These are phyloP conservation scores for Microsporum canis DNA, from an alignment of 2,329 filamentous ascomycete genomes.

Conservation along the genomic window DNA sequence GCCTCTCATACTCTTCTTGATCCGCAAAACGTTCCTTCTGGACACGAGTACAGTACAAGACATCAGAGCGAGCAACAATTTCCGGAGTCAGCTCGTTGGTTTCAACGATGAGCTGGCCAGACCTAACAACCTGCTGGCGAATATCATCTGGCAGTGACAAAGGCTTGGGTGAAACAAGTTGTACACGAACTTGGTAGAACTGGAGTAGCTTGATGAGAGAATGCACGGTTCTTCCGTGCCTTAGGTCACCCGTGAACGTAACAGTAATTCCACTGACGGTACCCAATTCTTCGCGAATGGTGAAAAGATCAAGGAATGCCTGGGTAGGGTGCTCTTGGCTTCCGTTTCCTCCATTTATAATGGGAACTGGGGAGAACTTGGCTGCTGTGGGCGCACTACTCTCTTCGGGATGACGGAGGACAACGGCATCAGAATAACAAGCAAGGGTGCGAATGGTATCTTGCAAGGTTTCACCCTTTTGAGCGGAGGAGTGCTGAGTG, in stretches of 20 bases:
- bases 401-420: constrained; percentile 86
- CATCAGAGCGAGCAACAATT: constrained; percentile 74
- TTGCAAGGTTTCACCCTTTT: constrained; percentile 88
- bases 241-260: constrained; percentile 87
- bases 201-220: constrained; percentile 86
- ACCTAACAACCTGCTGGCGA: constrained; percentile 56
- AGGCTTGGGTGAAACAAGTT: constrained; percentile 74
- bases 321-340: constrained; percentile 94
- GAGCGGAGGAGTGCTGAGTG: constrained; percentile 73
- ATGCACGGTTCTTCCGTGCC: constrained; percentile 89
- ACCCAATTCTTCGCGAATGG: constrained; percentile 92
- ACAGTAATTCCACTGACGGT: constrained; percentile 92
- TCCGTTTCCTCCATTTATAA: constrained; percentile 96
- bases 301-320: constrained; percentile 94
- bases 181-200: constrained; percentile 89
- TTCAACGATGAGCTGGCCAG: constrained; percentile 67
- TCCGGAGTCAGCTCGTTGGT: constrained; percentile 71
- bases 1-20: constrained; percentile 64
- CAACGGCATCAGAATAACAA: constrained; percentile 88
- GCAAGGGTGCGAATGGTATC: constrained; percentile 88
- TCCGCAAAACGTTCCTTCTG: constrained; percentile 94
- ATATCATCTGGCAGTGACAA: constrained; percentile 68
- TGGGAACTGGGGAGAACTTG: constrained; percentile 77
- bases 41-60: constrained; percentile 92
- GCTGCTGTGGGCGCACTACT: constrained; percentile 68